Evolutionary conservation across 2,329 filamentous ascomycete species (phyloP).

Genomic region (Epichloe gansuensis): DNA sequence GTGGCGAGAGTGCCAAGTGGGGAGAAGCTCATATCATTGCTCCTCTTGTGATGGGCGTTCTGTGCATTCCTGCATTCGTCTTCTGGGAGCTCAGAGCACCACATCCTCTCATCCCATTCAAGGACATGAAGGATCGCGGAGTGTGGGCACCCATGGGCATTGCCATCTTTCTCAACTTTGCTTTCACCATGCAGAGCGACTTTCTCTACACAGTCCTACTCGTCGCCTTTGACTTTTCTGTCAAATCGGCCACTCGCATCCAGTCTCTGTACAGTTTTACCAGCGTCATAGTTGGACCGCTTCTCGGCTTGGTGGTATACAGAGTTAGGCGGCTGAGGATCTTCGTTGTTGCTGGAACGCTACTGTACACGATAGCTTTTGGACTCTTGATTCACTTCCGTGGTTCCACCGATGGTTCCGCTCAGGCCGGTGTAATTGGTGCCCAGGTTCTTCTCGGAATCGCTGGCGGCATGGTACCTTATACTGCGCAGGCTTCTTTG

Average conservation of each 20-base stretch:
- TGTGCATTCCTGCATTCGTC: conserved; percentile 42
- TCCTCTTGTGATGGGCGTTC: conserved; percentile 44
- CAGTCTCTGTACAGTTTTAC: conserved; percentile 35
- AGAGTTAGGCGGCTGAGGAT: conserved; percentile 39
- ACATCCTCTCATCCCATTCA: conserved; percentile 42
- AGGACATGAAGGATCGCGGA: conserved; percentile 35
- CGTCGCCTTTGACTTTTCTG: conserved; percentile 35
- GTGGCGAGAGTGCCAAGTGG: conserved; percentile 31
- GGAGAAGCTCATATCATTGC: conserved; percentile 35
- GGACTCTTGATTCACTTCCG: conserved; percentile 47
- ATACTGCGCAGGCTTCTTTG: conserved; percentile 44
- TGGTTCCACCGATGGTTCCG: conserved; percentile 27
- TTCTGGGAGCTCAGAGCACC: conserved; percentile 46
- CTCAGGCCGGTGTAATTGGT: conserved; percentile 41
- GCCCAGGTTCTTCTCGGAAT: conserved; percentile 48
- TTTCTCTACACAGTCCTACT: conserved; percentile 41
- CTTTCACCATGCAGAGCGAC: conserved; percentile 33
- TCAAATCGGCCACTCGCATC: conserved; percentile 36
- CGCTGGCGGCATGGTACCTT: conserved; percentile 44
- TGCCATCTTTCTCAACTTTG: conserved; percentile 26
- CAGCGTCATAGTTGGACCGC: conserved; percentile 31
- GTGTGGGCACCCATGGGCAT: conserved; percentile 34
- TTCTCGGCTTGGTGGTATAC: conserved; percentile 36
- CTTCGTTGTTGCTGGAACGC: conserved; percentile 36
- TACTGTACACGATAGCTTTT: conserved; percentile 40